phyloP scores from a whole-genome alignment of 371 early-diverging fungal genomes.

The Mucor lusitanicus region DNA sequence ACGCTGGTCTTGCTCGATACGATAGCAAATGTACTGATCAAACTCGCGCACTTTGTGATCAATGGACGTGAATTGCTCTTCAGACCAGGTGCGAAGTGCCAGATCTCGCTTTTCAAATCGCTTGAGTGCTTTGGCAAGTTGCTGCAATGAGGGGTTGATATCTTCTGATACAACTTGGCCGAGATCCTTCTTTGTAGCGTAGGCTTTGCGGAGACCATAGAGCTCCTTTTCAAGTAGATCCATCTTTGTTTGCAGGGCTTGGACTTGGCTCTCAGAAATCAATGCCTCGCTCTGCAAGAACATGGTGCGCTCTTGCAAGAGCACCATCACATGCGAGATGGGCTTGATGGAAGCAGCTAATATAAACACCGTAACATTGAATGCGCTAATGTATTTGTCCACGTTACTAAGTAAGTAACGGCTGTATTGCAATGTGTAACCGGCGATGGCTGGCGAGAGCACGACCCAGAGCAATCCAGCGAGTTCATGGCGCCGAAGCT shows the following conservation, averaged over 20 bases:
- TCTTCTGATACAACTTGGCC: slow-evolving; percentile 40
- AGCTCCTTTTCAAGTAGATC: slow-evolving; percentile 62
- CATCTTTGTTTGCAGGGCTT: slow-evolving; percentile 41
- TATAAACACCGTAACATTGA: slow-evolving; percentile 62
- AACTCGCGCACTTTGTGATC: slow-evolving; percentile 56
- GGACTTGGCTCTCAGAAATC: slow-evolving; percentile 49
- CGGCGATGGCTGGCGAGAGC: slow-evolving; percentile 60
- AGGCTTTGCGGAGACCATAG: slow-evolving; percentile 56
- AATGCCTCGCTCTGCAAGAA: slow-evolving; percentile 58
- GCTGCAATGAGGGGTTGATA: slow-evolving; percentile 31
- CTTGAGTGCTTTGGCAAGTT: slow-evolving; percentile 50
- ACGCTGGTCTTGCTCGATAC: slow-evolving; percentile 51
- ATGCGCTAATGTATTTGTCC: slow-evolving; percentile 58
- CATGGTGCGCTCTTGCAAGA: slow-evolving; percentile 55
- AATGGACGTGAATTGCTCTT: slow-evolving; percentile 53
- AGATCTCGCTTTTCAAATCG: slow-evolving; percentile 56
- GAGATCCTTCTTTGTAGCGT: slow-evolving; percentile 68
- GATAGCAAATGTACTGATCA: slow-evolving; percentile 49
- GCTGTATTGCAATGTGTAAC: slow-evolving; percentile 58
- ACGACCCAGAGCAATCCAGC: slow-evolving; percentile 55
- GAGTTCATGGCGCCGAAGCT: slow-evolving; percentile 60
- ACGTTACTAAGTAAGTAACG: slow-evolving; percentile 54
- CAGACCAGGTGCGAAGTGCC: slow-evolving; percentile 47
- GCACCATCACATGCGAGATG: slow-evolving; percentile 45
- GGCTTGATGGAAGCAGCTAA: slow-evolving; percentile 64